Conservation (phyloP, 1,284 basidiomycete genomes). For the Mycena citricolor region DNA sequence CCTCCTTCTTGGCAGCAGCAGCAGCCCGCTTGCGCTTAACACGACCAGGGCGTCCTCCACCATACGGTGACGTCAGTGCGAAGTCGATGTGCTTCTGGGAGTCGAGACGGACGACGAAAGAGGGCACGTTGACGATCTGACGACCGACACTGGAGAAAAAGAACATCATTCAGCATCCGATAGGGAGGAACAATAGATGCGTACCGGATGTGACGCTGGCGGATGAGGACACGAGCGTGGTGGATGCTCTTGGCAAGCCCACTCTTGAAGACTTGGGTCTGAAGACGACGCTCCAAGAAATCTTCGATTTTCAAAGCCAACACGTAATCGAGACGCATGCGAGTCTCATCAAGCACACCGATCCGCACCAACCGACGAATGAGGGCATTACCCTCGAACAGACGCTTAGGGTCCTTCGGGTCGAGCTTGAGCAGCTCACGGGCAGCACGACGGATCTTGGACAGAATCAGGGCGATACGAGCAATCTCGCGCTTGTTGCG, state of each 20-base stretch:
- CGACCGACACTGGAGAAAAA: constrained; percentile 79
- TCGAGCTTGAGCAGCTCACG: constrained; percentile 99
- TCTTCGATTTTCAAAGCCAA: constrained; percentile 98
- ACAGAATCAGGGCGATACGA: constrained; percentile 97
- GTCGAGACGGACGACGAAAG: constrained; percentile 97
- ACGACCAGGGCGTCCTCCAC: constrained; percentile 95
- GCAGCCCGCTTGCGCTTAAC: constrained; percentile 99
- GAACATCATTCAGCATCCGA: neutral
- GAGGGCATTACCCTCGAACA: constrained; percentile 99
- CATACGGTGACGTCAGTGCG: constrained; percentile 95
- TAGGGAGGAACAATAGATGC: constrained; percentile 29
- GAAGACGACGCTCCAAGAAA: constrained; percentile 98
- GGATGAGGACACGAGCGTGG: constrained; percentile 97
- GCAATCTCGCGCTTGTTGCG: constrained; percentile 99
- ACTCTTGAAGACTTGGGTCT: constrained; percentile 99
- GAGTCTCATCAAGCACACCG: constrained; percentile 98
- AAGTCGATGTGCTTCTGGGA: constrained; percentile 99
- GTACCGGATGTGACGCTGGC: constrained; percentile 94
- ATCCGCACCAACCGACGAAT: constrained; percentile 99
- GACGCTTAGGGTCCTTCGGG: constrained; percentile 99
- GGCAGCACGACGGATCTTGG: constrained; percentile 99
- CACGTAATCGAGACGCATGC: constrained; percentile 99
- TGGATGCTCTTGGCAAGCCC: constrained; percentile 98
- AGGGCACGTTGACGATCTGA: constrained; percentile 99
- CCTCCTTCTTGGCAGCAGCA: constrained; percentile 90